Conservation (phyloP, 2,329 filamentous ascomycete genomes). For the Bisporella sp. region DNA sequence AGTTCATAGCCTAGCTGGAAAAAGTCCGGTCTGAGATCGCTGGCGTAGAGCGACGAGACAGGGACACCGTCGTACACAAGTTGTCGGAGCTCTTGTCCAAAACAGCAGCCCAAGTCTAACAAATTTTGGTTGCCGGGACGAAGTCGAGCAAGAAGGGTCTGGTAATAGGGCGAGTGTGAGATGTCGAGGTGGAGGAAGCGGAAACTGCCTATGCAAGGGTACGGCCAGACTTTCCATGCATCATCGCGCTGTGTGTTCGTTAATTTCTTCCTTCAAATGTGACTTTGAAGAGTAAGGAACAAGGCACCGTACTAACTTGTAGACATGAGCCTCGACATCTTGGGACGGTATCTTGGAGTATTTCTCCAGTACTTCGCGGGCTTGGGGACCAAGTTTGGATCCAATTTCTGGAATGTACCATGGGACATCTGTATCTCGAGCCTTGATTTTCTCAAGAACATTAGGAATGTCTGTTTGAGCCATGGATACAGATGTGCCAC, state of each 20-base stretch:
- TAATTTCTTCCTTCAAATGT: not conserved
- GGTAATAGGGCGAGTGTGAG: not conserved
- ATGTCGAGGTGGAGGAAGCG: constrained; percentile 1
- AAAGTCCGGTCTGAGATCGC: constrained; percentile 26
- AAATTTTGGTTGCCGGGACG: not conserved
- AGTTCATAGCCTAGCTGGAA: constrained; percentile 30
- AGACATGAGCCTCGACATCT: constrained; percentile 11
- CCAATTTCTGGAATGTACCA: constrained; percentile 10
- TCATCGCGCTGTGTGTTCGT: not conserved
- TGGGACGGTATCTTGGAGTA: constrained; percentile 11
- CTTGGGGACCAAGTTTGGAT: constrained; percentile 3
- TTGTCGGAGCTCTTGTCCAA: constrained; percentile 32
- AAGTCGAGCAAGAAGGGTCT: not conserved
- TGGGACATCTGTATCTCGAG: constrained; percentile 6
- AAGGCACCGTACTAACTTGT: not conserved
- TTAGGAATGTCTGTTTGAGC: too few relatives aligned
- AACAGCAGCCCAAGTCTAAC: constrained; percentile 32
- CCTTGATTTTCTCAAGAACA: too few relatives aligned
- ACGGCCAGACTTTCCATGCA: not conserved
- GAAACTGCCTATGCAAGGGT: not conserved
- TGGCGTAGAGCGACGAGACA: constrained; percentile 21
- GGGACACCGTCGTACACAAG: constrained; percentile 29
- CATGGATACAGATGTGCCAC: too few relatives aligned
- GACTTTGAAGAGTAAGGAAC: not conserved
- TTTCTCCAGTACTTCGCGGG: constrained; percentile 8